A percentile compares a stretch with the other conserved stretches of the same genome.
Conservation (phyloP, 2,329 filamentous ascomycete genomes). For the Colletotrichum magnum region DNA sequence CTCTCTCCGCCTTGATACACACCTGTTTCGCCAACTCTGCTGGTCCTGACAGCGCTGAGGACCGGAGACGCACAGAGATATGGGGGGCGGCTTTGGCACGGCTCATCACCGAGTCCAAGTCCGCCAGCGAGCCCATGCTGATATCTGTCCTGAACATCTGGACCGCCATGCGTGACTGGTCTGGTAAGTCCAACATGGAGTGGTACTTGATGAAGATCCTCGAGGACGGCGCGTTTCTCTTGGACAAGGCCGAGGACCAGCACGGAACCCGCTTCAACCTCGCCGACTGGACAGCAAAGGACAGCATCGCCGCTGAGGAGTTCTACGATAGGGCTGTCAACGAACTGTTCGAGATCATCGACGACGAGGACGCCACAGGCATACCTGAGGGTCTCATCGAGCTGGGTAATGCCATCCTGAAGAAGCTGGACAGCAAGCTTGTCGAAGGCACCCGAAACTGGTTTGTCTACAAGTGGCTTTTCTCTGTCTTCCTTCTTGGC, state of each 20-base stretch:
- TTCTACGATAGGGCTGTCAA: conserved; percentile 89
- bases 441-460: conserved; percentile 84
- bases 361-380: conserved; percentile 85
- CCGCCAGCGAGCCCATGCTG: conserved; percentile 83
- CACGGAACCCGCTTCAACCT: conserved; percentile 79
- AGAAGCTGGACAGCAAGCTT: conserved; percentile 79
- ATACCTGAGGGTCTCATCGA: conserved; percentile 89
- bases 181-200: conserved; percentile 89
- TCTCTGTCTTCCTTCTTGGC: conserved; percentile 87
- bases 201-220: conserved; percentile 96
- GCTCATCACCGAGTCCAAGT: conserved; percentile 83
- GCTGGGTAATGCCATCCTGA: conserved; percentile 86
- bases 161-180: conserved; percentile 90
- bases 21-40: conserved; percentile 91
- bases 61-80: conserved; percentile 82
- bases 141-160: conserved; percentile 89
- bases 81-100: conserved; percentile 92
- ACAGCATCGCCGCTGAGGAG: conserved; percentile 85
- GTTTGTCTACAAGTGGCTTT: conserved; percentile 92
- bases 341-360: conserved; percentile 86
- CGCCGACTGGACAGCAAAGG: conserved; percentile 81
- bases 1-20: conserved; percentile 86
- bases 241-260: conserved; percentile 88
- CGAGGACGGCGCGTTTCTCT: conserved; percentile 90
- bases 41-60: conserved; percentile 85